Base-by-base conservation (phyloP, 306 rosid species). In the peach (Prunus persica) region DNA sequence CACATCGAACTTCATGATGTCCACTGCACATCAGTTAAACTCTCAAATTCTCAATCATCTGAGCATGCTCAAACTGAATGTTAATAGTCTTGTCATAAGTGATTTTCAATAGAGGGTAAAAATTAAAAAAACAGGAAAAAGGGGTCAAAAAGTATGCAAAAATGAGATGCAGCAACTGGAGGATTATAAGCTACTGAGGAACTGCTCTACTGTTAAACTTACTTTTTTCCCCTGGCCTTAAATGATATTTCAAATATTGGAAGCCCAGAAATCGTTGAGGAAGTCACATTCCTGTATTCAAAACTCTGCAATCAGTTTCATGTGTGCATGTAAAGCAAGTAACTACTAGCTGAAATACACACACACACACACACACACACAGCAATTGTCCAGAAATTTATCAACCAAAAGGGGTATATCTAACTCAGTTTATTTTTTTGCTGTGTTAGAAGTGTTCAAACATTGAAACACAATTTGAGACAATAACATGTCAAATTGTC, bases 211-310 rank as follows among this genome's bases (percentile, higher is more conserved):
- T 3, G 34, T 6, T 15, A 51, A 62, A 81, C 97, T 87, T 75
- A 93, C 98, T 49, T 18, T 55, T 85, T 85, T 79, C 78, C 86
- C 6, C 11, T 79, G 45, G 60, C 80, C 1, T 58, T 55, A 77
- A 81, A 79, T 38, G 87, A 28, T 6, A 60, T 66, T 34, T 20
- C 22, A 60, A 87, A 71, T 3, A 86, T 87, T 65, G 86, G 76
- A 49, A 76, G 62, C 41, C 90, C 97, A 0, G 90, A 87, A 34
- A 79, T 58, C 78, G 76, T 71, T 11, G 97, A 84, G 27, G 85
- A 67, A 14, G 84, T 52, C 12, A 79, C 84, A 83, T 30, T 75
- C 86, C 93, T 89, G 89, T 81, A 83, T 27, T 71, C 69, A 51
- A 57, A 22, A 11, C 8, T 12, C 25, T 28, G 45, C 51, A 20